Percentiles rank a stretch among this genome's conserved stretches.
phyloP scores from a whole-genome alignment of 2,329 filamentous ascomycete genomes.

The Lecanosticta acicola region DNA sequence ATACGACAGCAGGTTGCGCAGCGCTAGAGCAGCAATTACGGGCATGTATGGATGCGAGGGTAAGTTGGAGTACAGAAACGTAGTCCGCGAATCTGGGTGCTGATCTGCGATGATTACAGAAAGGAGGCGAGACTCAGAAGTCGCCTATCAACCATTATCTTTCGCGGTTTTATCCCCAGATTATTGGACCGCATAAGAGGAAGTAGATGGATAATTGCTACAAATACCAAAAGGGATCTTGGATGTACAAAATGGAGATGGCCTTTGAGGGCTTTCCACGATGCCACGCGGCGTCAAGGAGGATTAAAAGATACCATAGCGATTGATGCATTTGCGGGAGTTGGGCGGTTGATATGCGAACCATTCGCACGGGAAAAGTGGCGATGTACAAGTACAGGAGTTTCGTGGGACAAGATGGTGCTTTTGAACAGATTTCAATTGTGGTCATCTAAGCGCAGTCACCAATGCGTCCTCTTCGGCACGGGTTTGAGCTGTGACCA shows the following conservation, averaged over 20 bases:
- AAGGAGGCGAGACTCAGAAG: constrained; percentile 54
- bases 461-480: too few species aligned
- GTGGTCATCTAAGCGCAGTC: neutral
- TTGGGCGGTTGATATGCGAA: neutral
- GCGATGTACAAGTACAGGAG: too few species aligned
- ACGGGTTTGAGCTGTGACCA: too few species aligned
- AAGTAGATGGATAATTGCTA: constrained; percentile 41
- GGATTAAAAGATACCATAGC: neutral
- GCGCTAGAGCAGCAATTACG: constrained; percentile 56
- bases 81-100: neutral
- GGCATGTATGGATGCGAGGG: constrained; percentile 73
- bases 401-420: neutral
- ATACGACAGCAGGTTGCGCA: constrained; percentile 56
- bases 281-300: neutral
- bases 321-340: neutral
- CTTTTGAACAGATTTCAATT: neutral
- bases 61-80: constrained; percentile 39
- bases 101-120: constrained; percentile 38
- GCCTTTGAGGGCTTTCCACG: too few species aligned
- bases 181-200: constrained; percentile 66
- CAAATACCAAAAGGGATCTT: neutral
- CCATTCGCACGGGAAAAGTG: too few species aligned
- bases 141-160: constrained; percentile 91
- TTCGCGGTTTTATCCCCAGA: constrained; percentile 65
- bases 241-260: neutral